Conservation (phyloP, 78 protist species). For the Dictyostelium firmibasis region DNA sequence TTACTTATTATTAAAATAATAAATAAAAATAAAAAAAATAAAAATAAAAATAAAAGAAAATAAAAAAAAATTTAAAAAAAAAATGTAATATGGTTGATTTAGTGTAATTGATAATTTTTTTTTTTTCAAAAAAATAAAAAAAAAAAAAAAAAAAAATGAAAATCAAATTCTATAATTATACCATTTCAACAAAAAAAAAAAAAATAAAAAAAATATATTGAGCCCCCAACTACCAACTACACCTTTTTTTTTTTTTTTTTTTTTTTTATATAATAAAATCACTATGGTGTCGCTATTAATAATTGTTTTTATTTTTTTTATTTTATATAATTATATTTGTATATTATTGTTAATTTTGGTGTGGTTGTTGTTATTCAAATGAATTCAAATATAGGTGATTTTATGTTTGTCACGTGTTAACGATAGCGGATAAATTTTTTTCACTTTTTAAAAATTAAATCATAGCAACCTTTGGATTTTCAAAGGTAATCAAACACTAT, state of each 20-base stretch:
- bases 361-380: not conserved
- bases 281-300: not conserved
- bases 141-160: not conserved
- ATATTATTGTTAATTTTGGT: too few species aligned
- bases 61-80: not conserved
- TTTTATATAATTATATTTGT: too few species aligned
- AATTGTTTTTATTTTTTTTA: not conserved
- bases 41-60: not conserved
- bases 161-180: not conserved
- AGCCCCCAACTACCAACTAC: not conserved
- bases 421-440: not conserved
- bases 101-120: not conserved
- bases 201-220: not conserved
- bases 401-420: not conserved
- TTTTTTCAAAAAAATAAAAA: not conserved
- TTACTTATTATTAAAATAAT: too few species aligned
- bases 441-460: too few species aligned
- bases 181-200: not conserved
- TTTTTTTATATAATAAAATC: not conserved
- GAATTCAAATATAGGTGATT: not conserved
- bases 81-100: too few species aligned
- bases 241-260: too few species aligned
- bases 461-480: not conserved
- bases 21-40: too few species aligned
- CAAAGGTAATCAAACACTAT: not conserved